These are phyloP conservation scores for Persicaria maculosa DNA, from an alignment of 148 eudicot species.

Conservation along the genomic window DNA sequence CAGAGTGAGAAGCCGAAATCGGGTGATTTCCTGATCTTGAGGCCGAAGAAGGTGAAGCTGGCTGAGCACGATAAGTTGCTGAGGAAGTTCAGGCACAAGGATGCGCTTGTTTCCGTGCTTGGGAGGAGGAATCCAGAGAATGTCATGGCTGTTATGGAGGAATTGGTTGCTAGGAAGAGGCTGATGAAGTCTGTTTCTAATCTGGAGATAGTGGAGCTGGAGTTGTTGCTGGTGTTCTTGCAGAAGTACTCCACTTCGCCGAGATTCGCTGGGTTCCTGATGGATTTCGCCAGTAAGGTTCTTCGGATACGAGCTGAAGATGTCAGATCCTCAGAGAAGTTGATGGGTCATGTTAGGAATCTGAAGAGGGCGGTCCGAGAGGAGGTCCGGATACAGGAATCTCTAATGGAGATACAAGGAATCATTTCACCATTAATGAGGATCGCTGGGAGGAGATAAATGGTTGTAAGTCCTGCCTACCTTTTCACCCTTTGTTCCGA, in stretches of 20 bases:
- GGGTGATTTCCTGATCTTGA: slow-evolving; percentile 62
- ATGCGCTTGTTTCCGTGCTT: slow-evolving; percentile 75
- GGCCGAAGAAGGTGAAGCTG: slow-evolving; percentile 61
- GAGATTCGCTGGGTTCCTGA: slow-evolving; percentile 57
- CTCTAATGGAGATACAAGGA: slow-evolving; percentile 82
- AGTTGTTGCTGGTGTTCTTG: slow-evolving; percentile 49
- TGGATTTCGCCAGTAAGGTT: slow-evolving; percentile 69
- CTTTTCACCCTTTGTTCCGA: neutral
- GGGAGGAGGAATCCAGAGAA: slow-evolving; percentile 56
- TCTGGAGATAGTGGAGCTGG: slow-evolving; percentile 68
- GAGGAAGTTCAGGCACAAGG: slow-evolving; percentile 89
- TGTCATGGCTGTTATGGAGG: slow-evolving; percentile 86
- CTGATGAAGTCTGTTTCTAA: slow-evolving; percentile 52
- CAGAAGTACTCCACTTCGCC: slow-evolving; percentile 69
- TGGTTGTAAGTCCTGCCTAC: neutral
- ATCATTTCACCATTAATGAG: slow-evolving; percentile 78
- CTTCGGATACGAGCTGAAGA: slow-evolving; percentile 71
- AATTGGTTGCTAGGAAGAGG: slow-evolving; percentile 78
- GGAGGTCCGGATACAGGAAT: slow-evolving; percentile 71
- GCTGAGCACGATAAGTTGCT: slow-evolving; percentile 73
- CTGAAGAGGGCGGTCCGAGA: slow-evolving; percentile 63
- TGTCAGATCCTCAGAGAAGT: slow-evolving; percentile 32
- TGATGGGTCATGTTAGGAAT: slow-evolving; percentile 53
- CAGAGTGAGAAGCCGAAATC: slow-evolving; percentile 72
- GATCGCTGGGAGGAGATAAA: slow-evolving; percentile 67